Percentiles rank a stretch among this genome's conserved stretches.
Evolutionary conservation across 176 grass and related monocot genomes (phyloP).

Genomic region (Areca catechu): DNA sequence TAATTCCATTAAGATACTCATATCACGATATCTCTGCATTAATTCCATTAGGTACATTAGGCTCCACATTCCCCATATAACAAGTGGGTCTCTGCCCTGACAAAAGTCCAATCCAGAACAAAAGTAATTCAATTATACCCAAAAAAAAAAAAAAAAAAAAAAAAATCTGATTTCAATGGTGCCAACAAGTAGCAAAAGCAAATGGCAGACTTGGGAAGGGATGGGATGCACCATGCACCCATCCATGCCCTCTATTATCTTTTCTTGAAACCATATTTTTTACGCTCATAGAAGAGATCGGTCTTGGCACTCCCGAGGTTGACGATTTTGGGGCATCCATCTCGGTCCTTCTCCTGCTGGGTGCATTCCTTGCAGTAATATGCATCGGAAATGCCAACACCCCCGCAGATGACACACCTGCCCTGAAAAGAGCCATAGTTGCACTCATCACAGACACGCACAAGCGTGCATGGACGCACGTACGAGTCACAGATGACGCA

Average conservation of each 20-base stretch:
- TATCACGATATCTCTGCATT: no score
- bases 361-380: slow-evolving; percentile 15
- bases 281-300: slow-evolving; percentile 11
- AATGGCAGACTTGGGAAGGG: no score
- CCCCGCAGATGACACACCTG: neutral
- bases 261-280: slow-evolving; percentile 15
- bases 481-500: slow-evolving; percentile 9
- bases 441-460: slow-evolving; percentile 11
- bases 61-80: no score
- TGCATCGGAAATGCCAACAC: neutral
- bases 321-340: slow-evolving; percentile 15
- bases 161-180: no score
- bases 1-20: no score
- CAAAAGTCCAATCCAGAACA: no score
- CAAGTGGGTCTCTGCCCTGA: no score
- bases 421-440: slow-evolving; percentile 10
- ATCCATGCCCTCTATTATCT: neutral
- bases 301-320: slow-evolving; percentile 11
- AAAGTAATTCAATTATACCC: no score
- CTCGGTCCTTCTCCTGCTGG: slow-evolving; percentile 6
- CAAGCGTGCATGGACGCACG: slow-evolving; percentile 7
- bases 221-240: no score
- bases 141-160: no score
- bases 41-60: no score
- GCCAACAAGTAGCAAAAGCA: no score